Percentiles rank a stretch among this genome's conserved stretches.
Conservation (phyloP, 345 rosid species). For the Lumnitzera littorea region DNA sequence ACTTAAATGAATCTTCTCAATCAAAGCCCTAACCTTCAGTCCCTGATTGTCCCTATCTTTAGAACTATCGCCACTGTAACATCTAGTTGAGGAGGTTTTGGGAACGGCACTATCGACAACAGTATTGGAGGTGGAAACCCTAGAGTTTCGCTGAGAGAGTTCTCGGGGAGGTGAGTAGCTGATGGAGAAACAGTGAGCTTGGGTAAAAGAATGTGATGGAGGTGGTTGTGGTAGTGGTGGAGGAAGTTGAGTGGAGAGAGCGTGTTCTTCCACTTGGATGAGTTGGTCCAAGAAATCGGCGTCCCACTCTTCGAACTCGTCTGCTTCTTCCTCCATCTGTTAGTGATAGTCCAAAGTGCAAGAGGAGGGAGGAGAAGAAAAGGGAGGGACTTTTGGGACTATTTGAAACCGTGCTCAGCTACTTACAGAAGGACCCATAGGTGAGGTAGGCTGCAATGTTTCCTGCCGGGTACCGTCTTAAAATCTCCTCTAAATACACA, state of each 20-base stretch:
- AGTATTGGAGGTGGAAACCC: not conserved
- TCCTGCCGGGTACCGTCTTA: too few relatives aligned
- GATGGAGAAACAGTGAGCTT: slow-evolving; percentile 1
- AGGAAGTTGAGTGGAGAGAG: slow-evolving; percentile 19
- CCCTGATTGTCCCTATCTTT: slow-evolving; percentile 56
- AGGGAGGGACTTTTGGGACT: too few relatives aligned
- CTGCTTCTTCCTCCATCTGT: slow-evolving; percentile 16
- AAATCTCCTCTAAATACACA: too few relatives aligned
- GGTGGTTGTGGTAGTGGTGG: slow-evolving; percentile 7
- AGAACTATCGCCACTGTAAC: slow-evolving; percentile 5
- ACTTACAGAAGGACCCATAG: too few relatives aligned
- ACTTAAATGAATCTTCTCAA: not conserved
- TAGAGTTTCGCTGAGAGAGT: slow-evolving; percentile 48
- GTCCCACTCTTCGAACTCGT: slow-evolving; percentile 52
- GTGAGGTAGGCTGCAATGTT: too few relatives aligned
- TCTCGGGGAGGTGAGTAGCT: slow-evolving; percentile 75
- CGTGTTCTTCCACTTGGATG: slow-evolving; percentile 31
- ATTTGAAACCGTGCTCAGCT: too few relatives aligned
- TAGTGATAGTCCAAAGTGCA: too few relatives aligned
- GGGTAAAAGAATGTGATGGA: slow-evolving; percentile 8
- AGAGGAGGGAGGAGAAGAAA: too few relatives aligned
- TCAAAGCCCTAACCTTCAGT: slow-evolving; percentile 47
- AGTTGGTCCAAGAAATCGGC: slow-evolving; percentile 39
- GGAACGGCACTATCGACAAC: slow-evolving; percentile 11
- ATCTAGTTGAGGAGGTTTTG: not conserved